A percentile compares a stretch with the other conserved stretches of the same genome.
Evolutionary conservation across 2,329 filamentous ascomycete genomes (phyloP).

Genomic region (Scedosporium aurantiacum): DNA sequence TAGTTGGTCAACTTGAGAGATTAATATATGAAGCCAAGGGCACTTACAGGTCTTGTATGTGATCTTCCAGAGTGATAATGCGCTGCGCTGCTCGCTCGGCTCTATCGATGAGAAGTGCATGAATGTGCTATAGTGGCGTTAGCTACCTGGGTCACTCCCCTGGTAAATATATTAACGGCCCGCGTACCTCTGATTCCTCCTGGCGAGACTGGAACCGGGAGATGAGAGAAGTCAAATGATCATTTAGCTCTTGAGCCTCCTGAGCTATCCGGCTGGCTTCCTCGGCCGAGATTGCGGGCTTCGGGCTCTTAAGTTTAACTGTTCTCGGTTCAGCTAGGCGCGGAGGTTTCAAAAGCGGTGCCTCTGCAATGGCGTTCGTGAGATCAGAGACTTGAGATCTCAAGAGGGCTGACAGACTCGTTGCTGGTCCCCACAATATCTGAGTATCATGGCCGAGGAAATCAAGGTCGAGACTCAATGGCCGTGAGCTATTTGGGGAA

Average conservation of each 20-base stretch:
- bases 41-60: slow-evolving; percentile 44
- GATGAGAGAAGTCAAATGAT: slow-evolving; percentile 37
- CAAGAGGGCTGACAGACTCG: slow-evolving; percentile 22
- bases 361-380: slow-evolving; percentile 21
- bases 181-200: slow-evolving; percentile 47
- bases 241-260: slow-evolving; percentile 30
- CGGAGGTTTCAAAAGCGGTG: neutral
- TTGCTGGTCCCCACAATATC: slow-evolving; percentile 13
- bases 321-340: neutral
- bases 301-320: neutral
- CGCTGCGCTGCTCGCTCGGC: slow-evolving; percentile 46
- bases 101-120: slow-evolving; percentile 46
- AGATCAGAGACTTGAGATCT: slow-evolving; percentile 27
- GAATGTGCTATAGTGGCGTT: slow-evolving; percentile 40
- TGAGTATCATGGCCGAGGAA: neutral
- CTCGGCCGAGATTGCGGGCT: slow-evolving; percentile 11
- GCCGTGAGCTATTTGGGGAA: slow-evolving; percentile 6
- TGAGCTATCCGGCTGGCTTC: slow-evolving; percentile 15
- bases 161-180: neutral
- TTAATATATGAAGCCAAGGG: slow-evolving; percentile 1
- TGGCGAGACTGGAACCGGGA: slow-evolving; percentile 41
- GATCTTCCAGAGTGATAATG: slow-evolving; percentile 48
- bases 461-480: slow-evolving; percentile 8
- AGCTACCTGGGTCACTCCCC: neutral
- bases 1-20: neutral